Percentiles rank a stretch among this genome's conserved stretches.
phyloP scores from a whole-genome alignment of 176 grass and related monocot genomes.

The Microstegium vimineum region DNA sequence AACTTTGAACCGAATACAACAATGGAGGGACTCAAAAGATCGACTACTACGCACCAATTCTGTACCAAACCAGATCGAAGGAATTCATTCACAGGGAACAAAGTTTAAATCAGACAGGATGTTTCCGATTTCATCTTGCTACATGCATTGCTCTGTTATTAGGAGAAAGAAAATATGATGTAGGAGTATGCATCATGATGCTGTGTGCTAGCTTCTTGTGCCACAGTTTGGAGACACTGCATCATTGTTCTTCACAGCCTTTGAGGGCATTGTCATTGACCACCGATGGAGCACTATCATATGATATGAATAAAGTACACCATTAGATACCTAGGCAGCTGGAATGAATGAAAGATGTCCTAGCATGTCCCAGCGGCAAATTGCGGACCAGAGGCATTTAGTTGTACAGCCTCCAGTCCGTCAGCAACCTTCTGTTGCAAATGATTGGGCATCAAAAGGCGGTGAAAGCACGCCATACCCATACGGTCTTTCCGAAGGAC shows the following conservation, averaged over 20 bases:
- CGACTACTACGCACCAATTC: neutral
- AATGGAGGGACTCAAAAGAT: too few relatives aligned
- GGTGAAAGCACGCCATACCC: neutral
- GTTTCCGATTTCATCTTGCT: neutral
- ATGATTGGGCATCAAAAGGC: neutral
- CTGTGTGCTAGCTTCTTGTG: neutral
- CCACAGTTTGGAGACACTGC: neutral
- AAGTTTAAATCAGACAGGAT: neutral
- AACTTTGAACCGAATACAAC: neutral
- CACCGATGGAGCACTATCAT: neutral
- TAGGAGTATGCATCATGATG: neutral
- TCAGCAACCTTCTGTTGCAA: neutral
- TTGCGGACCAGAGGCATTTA: neutral
- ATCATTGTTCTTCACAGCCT: constrained; percentile 9
- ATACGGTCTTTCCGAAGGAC: neutral
- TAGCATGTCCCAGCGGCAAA: too few relatives aligned
- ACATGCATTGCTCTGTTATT: neutral
- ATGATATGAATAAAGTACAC: neutral
- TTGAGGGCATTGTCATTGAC: constrained; percentile 12
- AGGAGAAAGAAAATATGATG: neutral
- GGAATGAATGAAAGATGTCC: neutral
- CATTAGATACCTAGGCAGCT: constrained; percentile 9
- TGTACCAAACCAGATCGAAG: neutral
- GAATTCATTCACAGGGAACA: neutral
- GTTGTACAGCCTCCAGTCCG: too few relatives aligned